Evolutionary conservation across 495 filamentous ascomycete genomes (phyloP).

Genomic region (Thermothielavioides terrestris): DNA sequence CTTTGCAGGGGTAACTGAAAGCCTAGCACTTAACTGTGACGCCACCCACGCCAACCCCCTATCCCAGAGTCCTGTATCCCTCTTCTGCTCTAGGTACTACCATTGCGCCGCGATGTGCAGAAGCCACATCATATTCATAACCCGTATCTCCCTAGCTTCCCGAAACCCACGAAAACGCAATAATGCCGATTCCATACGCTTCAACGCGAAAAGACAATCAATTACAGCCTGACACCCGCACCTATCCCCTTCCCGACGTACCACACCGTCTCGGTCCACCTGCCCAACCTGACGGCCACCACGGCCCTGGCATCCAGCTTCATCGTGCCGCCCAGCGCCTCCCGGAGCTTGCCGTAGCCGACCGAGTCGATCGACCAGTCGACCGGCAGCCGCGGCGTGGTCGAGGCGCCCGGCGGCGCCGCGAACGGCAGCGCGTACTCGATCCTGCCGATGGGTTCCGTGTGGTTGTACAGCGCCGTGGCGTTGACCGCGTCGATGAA

Average conservation of each 20-base stretch:
- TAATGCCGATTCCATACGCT: too few species aligned
- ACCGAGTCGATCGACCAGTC: constrained; percentile 65
- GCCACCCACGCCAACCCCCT: too few species aligned
- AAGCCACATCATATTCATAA: too few species aligned
- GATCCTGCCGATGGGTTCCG: constrained; percentile 67
- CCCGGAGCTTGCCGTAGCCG: constrained; percentile 70
- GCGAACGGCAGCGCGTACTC: constrained; percentile 63
- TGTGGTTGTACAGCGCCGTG: constrained; percentile 74
- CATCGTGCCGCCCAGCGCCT: constrained; percentile 75
- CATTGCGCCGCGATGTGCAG: too few species aligned
- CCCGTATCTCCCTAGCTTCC: too few species aligned
- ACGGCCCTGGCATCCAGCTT: constrained; percentile 70
- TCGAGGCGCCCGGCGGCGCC: constrained; percentile 62
- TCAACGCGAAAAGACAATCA: too few species aligned
- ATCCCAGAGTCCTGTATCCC: too few species aligned
- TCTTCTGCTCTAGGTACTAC: too few species aligned
- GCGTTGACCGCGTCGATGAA: constrained; percentile 73
- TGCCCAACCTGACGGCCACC: constrained; percentile 60
- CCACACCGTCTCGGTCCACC: constrained; percentile 61
- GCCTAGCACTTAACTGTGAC: too few species aligned
- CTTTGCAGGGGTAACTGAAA: too few species aligned
- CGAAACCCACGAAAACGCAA: too few species aligned
- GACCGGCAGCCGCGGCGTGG: constrained; percentile 71
- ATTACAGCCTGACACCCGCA: constrained; percentile 56
- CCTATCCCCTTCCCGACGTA: constrained; percentile 67